These are phyloP conservation scores for Blastobotrys parvus DNA, from an alignment of 805 yeast genomes.

Conservation along the genomic window DNA sequence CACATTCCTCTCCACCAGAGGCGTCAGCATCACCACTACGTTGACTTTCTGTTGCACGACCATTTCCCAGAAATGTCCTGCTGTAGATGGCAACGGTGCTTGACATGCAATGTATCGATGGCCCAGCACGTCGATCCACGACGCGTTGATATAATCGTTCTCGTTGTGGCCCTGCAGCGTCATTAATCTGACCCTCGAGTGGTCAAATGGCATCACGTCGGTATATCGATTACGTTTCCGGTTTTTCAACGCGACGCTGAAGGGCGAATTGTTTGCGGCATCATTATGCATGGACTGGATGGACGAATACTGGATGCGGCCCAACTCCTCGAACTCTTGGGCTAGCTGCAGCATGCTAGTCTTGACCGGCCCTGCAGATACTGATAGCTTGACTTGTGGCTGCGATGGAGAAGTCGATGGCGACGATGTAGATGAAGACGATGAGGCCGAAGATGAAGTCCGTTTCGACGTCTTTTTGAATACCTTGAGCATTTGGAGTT, in stretches of 20 bases:
- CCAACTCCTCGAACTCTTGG: no score
- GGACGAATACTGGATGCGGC: no score
- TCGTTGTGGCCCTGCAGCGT: slow-evolving; percentile 25
- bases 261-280: no score
- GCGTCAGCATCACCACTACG: slow-evolving; percentile 66
- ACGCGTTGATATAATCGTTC: slow-evolving; percentile 78
- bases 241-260: slow-evolving; percentile 18
- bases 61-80: slow-evolving; percentile 80
- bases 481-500: no score
- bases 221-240: slow-evolving; percentile 45
- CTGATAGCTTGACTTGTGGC: no score
- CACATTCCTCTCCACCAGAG: slow-evolving; percentile 53
- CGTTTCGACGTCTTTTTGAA: no score
- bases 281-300: no score
- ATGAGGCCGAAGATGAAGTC: no score
- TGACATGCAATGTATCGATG: slow-evolving; percentile 64
- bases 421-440: no score
- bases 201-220: slow-evolving; percentile 60
- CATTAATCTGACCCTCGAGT: slow-evolving; percentile 44
- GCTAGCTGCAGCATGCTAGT: no score
- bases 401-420: no score
- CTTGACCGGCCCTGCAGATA: no score
- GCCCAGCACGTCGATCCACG: slow-evolving; percentile 44
- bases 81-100: slow-evolving; percentile 72
- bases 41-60: slow-evolving; percentile 57